Evolutionary conservation across 75 land plant genomes (phyloP).

Genomic region (Gnetum montanum): DNA sequence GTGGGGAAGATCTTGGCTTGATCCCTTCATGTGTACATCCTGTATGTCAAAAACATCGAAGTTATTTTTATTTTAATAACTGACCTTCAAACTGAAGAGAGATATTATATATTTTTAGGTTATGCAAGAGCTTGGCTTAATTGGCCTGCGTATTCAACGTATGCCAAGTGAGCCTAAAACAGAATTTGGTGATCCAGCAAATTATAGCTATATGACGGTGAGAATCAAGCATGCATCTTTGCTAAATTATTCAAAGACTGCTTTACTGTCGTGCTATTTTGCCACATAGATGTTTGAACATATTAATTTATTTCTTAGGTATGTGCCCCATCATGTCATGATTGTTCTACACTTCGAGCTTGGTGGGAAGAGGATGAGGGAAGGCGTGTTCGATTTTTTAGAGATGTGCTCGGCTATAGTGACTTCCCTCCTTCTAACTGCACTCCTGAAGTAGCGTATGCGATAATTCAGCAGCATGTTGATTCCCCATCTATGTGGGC

Average conservation of each 20-base stretch:
- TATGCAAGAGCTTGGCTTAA: slow-evolving; percentile 85
- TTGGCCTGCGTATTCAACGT: slow-evolving; percentile 92
- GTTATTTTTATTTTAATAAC: background rate
- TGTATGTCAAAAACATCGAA: slow-evolving; percentile 25
- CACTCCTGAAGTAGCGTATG: slow-evolving; percentile 44
- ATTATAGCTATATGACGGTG: slow-evolving; percentile 89
- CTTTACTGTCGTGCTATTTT: too few relatives aligned
- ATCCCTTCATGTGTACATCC: slow-evolving; percentile 97
- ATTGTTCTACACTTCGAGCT: slow-evolving; percentile 90
- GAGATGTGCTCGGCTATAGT: slow-evolving; percentile 42
- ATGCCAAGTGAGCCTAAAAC: slow-evolving; percentile 84
- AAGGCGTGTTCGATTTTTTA: slow-evolving; percentile 51
- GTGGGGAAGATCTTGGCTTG: slow-evolving; percentile 98
- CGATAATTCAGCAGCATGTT: slow-evolving; percentile 72
- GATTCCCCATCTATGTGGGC: slow-evolving; percentile 99
- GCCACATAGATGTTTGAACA: too few relatives aligned
- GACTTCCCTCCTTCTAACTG: slow-evolving; percentile 68
- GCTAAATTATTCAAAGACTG: background rate
- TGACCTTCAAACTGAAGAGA: too few relatives aligned
- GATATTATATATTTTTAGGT: slow-evolving; percentile 78
- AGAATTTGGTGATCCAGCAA: slow-evolving; percentile 90
- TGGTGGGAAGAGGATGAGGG: slow-evolving; percentile 99
- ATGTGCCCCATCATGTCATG: slow-evolving; percentile 99
- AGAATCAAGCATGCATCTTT: background rate
- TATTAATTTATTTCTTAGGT: slow-evolving; percentile 67